Base-by-base conservation (phyloP, 805 yeast genomes). In the Pichia phayaonensis region DNA sequence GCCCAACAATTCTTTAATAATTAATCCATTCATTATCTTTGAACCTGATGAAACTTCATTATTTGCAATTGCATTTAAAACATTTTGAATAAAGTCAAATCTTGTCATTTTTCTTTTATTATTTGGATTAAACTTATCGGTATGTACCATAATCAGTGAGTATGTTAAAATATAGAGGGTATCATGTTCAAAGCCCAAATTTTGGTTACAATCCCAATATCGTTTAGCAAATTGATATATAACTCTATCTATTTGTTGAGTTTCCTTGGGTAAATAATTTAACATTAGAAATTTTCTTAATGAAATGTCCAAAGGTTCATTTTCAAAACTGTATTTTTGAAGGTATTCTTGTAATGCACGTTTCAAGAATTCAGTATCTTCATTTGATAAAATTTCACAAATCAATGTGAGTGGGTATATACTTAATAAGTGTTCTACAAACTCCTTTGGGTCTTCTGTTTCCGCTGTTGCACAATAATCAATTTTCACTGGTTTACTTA, bases 221-320 rank as follows among this genome's bases (percentile, higher is more conserved):
- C 75, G 71, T 27, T 59, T 61, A 11, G 86, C 75, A 63, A 86
- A 82, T 31, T 74, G 74, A 47, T 76, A 77, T 40, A 86, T 66
- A 4, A 83, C 73, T 44, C 90, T 69, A 58, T 86, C 92, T 46
- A 86, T 85, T 59, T 86, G 90, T 61, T 85, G 92, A 0, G 88
- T 70, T 59, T 86, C 94, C 54, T 72, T 75, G 0, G 94, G 94
- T 24, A 86, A 66, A 48, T 79, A 79, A 50, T 80, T 73, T 45
- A 73, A 66, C 69, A 80, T 72, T 41, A 86, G 63, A 46, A 85
- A 73, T 56, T 75, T 77, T 41, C 90, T 67, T 47, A 86, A 63
- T 0, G 90, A 73, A 52, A 86, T 68, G 58, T 86, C 94, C 18
- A 86, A 58, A 0, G 94, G 86, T 54, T 77, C 78, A 24, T 68